Base-by-base conservation (phyloP, 371 early-diverging fungal species). In the Haplosporangium sp. region DNA sequence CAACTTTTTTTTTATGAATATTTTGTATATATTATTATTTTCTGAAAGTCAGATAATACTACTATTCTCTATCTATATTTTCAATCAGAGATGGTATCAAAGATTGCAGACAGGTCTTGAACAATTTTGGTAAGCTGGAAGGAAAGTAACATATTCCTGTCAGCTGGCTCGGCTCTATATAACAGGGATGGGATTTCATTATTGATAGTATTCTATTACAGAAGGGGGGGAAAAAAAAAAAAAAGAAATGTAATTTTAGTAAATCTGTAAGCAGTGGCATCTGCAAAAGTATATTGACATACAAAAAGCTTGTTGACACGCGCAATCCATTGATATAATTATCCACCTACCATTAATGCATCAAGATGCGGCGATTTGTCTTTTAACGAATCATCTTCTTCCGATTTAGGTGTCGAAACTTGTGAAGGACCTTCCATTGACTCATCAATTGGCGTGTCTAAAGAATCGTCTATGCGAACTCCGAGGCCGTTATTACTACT, bases 131-230 rank as follows among this genome's bases (percentile, higher is more conserved):
- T 58, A 48, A 73, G 38, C 35, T 73, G 73, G 10, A 73, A 20
- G 19, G 73, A 60, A 9, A 73, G 67, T 27, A 73, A 20, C 63
- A 73, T 62, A 39, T 73, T 67, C 53, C 73, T 73, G 17, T 73
- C 73, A 40, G 58, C 58, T 3, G 73, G 73, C 13, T 73, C 73
- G 45, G 67, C 73, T 38, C 73, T 61, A 42, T 62, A 73, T 48
- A 73, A 47, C 15, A 66, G 47, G 3, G 63, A 40, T 6, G 73
- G 73, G 50, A 73, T 42, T 37, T 73, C 73, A 13, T 8, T 39
- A 35, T 73, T 73, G 42, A 73, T 67, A 15, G 73, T 58, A 57
- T 62, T 67, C 73, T 73, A 65, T 19, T 42, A 7, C 52, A 8
- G 27, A 19, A 45, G 0, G 11, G 11, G 11, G 0, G 11, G 11